A percentile compares a stretch with the other conserved stretches of the same genome.
Evolutionary conservation across 2,329 filamentous ascomycete genomes (phyloP).

Genomic region (Talaromyces rugulosus): DNA sequence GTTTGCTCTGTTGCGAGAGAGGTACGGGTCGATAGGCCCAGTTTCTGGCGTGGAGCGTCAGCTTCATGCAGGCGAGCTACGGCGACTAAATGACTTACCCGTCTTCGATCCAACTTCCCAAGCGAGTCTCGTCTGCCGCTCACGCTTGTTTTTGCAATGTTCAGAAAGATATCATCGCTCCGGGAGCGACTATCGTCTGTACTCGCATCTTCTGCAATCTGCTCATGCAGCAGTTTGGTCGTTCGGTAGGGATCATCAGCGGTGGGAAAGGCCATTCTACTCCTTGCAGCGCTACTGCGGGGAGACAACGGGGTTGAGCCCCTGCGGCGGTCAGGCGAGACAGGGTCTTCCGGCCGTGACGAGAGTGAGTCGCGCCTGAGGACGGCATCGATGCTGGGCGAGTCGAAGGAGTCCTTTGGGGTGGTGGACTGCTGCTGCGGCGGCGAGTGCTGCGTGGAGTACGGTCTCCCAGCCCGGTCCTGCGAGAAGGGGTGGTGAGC

Average conservation of each 20-base stretch:
- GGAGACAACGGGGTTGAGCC: slow-evolving; percentile 16
- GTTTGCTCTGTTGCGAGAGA: slow-evolving; percentile 13
- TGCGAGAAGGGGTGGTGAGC: slow-evolving; percentile 17
- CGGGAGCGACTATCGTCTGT: slow-evolving; percentile 35
- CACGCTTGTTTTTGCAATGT: slow-evolving; percentile 42
- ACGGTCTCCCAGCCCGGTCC: slow-evolving; percentile 10
- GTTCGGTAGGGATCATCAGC: slow-evolving; percentile 4
- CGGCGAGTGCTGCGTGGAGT: slow-evolving; percentile 17
- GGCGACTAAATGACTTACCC: slow-evolving; percentile 26
- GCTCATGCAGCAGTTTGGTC: background rate
- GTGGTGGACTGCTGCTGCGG: slow-evolving; percentile 9
- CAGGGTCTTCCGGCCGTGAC: slow-evolving; percentile 2
- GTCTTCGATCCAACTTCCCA: slow-evolving; percentile 34
- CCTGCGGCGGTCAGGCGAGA: slow-evolving; percentile 18
- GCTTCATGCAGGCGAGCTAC: background rate
- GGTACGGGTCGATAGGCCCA: slow-evolving; percentile 12
- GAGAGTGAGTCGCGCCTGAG: slow-evolving; percentile 19
- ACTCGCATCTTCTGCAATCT: slow-evolving; percentile 22
- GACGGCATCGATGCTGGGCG: slow-evolving; percentile 20
- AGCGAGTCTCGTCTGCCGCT: slow-evolving; percentile 31
- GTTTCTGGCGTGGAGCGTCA: slow-evolving; percentile 11
- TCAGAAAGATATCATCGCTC: slow-evolving; percentile 44
- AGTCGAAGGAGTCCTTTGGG: slow-evolving; percentile 5
- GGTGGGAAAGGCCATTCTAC: slow-evolving; percentile 26
- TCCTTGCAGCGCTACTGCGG: slow-evolving; percentile 18